phyloP scores from a whole-genome alignment of 176 grass and related monocot species.

The Triticum monococcum region DNA sequence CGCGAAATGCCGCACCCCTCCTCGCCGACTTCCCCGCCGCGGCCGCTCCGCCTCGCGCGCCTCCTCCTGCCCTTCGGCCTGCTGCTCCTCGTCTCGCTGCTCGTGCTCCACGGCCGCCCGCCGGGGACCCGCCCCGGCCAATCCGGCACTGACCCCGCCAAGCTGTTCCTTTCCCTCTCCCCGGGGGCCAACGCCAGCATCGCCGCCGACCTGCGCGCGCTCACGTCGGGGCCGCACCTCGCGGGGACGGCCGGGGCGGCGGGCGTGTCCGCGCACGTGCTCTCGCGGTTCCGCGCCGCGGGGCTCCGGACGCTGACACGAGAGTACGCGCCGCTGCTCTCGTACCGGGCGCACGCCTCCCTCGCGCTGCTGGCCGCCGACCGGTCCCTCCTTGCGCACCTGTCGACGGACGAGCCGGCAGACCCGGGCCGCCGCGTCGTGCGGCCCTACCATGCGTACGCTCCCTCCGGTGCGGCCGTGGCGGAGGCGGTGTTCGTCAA shows the following conservation, averaged over 20 bases:
- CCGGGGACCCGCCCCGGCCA: neutral
- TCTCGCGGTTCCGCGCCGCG: conserved; percentile 38
- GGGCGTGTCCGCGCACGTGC: conserved; percentile 39
- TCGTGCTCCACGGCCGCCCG: conserved; percentile 12
- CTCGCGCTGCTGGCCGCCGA: conserved; percentile 65
- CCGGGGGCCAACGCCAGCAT: conserved; percentile 67
- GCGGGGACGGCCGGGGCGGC: conserved; percentile 56
- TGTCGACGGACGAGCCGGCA: conserved; percentile 66
- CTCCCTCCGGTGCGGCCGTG: conserved; percentile 53
- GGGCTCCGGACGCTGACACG: conserved; percentile 51
- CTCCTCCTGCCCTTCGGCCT: conserved; percentile 28
- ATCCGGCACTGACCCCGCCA: neutral
- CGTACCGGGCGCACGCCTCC: conserved; percentile 60
- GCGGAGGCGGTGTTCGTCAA: conserved; percentile 81
- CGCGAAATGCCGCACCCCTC: conserved; percentile 38
- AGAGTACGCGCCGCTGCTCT: conserved; percentile 70
- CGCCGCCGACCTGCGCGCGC: conserved; percentile 53
- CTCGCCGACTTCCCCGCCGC: too few relatives aligned
- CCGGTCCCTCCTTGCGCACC: conserved; percentile 31
- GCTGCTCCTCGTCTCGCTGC: conserved; percentile 35
- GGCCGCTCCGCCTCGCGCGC: neutral
- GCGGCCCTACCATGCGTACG: conserved; percentile 82
- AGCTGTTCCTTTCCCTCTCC: conserved; percentile 61
- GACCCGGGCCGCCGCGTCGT: conserved; percentile 38
- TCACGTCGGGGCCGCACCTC: conserved; percentile 76